Base-by-base conservation (phyloP, 2,329 filamentous ascomycete genomes). In the Cercospora nicotianae region DNA sequence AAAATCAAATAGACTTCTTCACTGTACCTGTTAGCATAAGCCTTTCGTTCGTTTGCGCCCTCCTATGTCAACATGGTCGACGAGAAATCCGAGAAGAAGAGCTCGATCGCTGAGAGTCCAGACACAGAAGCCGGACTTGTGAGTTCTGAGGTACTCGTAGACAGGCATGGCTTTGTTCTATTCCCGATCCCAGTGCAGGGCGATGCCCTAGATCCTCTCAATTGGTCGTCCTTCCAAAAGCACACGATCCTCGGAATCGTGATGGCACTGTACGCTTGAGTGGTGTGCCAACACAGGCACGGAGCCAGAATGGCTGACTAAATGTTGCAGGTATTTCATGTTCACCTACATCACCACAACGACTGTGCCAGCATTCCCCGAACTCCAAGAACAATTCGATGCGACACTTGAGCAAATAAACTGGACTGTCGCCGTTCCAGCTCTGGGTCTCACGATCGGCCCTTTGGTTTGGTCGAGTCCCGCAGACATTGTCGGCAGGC, bases 331-430 rank as follows among this genome's bases (percentile, higher is more conserved):
- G 39, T 71, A 71, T 48, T 71, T 71, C 60, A 67, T 71, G 65
- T 71, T 71, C 69, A 71, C 69, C 1, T 71, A 69, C 57, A 62
- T 71, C 26, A 71, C 69, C n/a, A 71, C 69, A 18, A 70, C 67
- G 6, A 71, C 69, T 8, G 69, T 71, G 3, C 69, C 69, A 13
- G 61, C 69, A 5, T 71, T 71, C 20, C 67, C 67, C 31, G 67
- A 63, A 31, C 48, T 71, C 7, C 69, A 71, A 20, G 65, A 61
- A 5, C 69, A 67, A 57, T 71, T 60, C 63, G 42, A 62, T 60
- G 69, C 67, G 5, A 63, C 69, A 1, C 63, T 69, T 20, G 69
- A 69, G 28, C 67, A 71, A 51, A 69, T 69, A 63, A 71, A 71
- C 16, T 71, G 69, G 69, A 71, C 69, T 23, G 67, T 71, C 6